Evolutionary conservation across 2,329 filamentous ascomycete genomes (phyloP).

Genomic region (Alternaria viburni): DNA sequence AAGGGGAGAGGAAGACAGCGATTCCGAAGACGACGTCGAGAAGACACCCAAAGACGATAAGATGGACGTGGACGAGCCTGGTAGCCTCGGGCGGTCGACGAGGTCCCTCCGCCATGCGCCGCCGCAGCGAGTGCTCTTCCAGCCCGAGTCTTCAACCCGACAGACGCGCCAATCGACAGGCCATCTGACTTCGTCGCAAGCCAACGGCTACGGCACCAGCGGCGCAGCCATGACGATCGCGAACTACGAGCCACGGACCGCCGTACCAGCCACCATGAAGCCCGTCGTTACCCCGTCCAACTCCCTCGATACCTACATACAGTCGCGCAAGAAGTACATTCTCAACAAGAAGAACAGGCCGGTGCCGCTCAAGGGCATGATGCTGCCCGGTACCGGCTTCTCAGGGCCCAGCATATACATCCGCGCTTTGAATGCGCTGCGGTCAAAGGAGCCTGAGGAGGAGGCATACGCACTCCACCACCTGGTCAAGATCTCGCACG

Average conservation of each 20-base stretch:
- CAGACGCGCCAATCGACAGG: conserved; percentile 63
- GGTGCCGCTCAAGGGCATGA: conserved; percentile 58
- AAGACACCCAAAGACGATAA: conserved; percentile 60
- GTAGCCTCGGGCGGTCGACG: conserved; percentile 49
- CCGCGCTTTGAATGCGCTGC: conserved; percentile 81
- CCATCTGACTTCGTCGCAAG: conserved; percentile 51
- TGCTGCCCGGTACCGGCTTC: conserved; percentile 68
- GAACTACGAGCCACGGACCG: conserved; percentile 71
- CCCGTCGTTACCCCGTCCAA: conserved; percentile 78
- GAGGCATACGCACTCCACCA: conserved; percentile 94
- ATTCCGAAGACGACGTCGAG: conserved; percentile 48
- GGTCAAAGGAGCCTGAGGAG: conserved; percentile 78
- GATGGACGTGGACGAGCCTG: conserved; percentile 58
- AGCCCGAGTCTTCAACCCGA: conserved; percentile 75
- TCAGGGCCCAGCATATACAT: conserved; percentile 91
- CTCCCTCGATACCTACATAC: conserved; percentile 71
- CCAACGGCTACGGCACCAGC: conserved; percentile 48
- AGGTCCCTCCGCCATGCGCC: conserved; percentile 76
- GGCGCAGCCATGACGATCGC: conserved; percentile 64
- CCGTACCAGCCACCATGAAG: conserved; percentile 70
- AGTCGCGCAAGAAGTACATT: conserved; percentile 60
- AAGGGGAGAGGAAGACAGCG: conserved; percentile 61
- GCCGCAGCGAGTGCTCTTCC: conserved; percentile 82
- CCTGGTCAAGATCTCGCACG: conserved; percentile 92
- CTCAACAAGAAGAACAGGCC: conserved; percentile 52